Percentiles rank a stretch among this genome's conserved stretches.
These are phyloP conservation scores for Diddensiella caesifluorescens DNA, from an alignment of 805 yeast genomes.

Conservation along the genomic window DNA sequence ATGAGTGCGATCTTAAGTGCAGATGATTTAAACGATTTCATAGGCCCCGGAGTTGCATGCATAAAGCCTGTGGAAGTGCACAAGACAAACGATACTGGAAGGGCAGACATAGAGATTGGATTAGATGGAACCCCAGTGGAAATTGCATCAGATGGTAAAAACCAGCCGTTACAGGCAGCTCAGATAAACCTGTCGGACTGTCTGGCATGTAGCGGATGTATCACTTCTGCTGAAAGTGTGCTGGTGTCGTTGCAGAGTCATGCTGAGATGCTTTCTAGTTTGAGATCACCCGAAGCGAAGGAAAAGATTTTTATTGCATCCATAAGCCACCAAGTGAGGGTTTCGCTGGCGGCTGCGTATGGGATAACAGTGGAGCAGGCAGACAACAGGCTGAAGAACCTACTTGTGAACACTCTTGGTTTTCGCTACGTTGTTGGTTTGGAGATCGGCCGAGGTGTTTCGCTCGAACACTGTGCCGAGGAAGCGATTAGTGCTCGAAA, in stretches of 20 bases:
- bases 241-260: conserved; percentile 88
- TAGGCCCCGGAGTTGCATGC: conserved; percentile 91
- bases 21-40: conserved; percentile 90
- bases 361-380: conserved; percentile 46
- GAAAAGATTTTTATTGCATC: conserved; percentile 60
- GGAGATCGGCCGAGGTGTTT: conserved; percentile 69
- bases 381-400: conserved; percentile 55
- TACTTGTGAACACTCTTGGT: conserved; percentile 58
- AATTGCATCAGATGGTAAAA: conserved; percentile 15
- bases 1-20: conserved; percentile 89
- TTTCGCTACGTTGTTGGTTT: conserved; percentile 77
- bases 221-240: conserved; percentile 95
- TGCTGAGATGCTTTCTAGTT: conserved; percentile 60
- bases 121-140: conserved; percentile 36
- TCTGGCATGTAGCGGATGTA: conserved; percentile 94
- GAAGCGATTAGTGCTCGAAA: conserved; percentile 30
- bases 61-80: conserved; percentile 69
- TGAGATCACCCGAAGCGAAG: conserved; percentile 33
- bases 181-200: conserved; percentile 89
- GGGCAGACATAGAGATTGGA: conserved; percentile 57
- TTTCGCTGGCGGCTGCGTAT: conserved; percentile 70
- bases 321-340: conserved; percentile 79
- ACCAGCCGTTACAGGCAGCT: conserved; percentile 64
- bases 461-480: conserved; percentile 46
- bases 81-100: conserved; percentile 30